Conservation (phyloP, 345 rosid species). For the Schrenkiella parvula region DNA sequence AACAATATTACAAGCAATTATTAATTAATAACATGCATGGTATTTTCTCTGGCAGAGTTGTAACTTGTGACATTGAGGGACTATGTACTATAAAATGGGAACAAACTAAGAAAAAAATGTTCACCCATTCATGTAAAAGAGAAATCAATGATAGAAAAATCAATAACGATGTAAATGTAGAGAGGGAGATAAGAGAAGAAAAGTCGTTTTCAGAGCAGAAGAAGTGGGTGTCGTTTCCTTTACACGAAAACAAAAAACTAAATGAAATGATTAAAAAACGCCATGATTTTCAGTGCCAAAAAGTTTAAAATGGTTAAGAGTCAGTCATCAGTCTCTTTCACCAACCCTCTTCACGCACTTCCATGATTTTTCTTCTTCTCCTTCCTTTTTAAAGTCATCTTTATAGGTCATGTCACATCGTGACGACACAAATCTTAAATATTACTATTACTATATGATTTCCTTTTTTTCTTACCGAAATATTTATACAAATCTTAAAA, state of each 20-base stretch:
- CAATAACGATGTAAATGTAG: constrained; percentile 12
- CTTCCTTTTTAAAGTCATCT: constrained; percentile 16
- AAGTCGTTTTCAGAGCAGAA: constrained; percentile 28
- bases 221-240: constrained; percentile 29
- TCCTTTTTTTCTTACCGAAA: not conserved
- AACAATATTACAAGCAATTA: too few relatives aligned
- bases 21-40: too few relatives aligned
- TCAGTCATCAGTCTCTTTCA: constrained; percentile 37
- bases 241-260: not conserved
- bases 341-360: constrained; percentile 27
- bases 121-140: not conserved
- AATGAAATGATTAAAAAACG: not conserved
- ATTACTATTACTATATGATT: not conserved
- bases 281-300: constrained; percentile 38
- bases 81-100: constrained; percentile 22
- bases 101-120: not conserved
- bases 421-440: constrained; percentile 1
- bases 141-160: constrained; percentile 11
- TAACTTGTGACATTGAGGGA: not conserved
- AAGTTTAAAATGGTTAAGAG: constrained; percentile 28
- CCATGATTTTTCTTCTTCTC: constrained; percentile 32
- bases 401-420: constrained; percentile 29
- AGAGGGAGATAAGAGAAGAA: constrained; percentile 3
- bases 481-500: too few relatives aligned
- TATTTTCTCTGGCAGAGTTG: not conserved